Evolutionary conservation across 495 filamentous ascomycete species (phyloP).

Genomic region (Collariella sp.): DNA sequence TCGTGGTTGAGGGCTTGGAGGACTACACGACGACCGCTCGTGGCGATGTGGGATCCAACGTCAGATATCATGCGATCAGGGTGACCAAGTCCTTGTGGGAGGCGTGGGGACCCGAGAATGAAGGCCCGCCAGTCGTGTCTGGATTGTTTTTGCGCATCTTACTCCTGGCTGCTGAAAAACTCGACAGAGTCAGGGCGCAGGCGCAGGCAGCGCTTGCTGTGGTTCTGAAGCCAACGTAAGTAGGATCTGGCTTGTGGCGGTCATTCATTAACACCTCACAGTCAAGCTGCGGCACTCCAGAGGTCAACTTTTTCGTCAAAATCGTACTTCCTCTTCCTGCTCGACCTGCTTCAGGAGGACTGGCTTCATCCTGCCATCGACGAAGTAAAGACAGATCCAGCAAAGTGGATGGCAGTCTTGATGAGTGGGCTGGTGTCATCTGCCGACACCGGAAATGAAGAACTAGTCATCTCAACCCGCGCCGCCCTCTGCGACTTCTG

Average conservation of each 20-base stretch:
- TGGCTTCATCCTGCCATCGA: conserved; percentile 20
- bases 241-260: not conserved
- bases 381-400: conserved; percentile 11
- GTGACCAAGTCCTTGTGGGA: conserved; percentile 44
- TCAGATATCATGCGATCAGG: conserved; percentile 67
- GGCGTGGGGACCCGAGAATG: conserved; percentile 6
- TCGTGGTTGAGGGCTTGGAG: conserved; percentile 52
- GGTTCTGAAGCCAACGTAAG: conserved; percentile 28
- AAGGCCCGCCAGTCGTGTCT: conserved; percentile 13
- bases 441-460: conserved; percentile 75
- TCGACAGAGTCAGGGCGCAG: conserved; percentile 73
- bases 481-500: conserved; percentile 54
- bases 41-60: conserved; percentile 81
- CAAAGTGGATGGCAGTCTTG: conserved; percentile 40
- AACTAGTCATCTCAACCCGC: conserved; percentile 64
- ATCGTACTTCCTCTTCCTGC: conserved; percentile 43
- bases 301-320: conserved; percentile 40
- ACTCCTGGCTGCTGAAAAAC: conserved; percentile 72
- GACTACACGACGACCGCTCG: conserved; percentile 83
- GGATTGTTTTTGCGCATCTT: conserved; percentile 43
- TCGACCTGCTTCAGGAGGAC: conserved; percentile 32
- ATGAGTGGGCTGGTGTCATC: conserved; percentile 73
- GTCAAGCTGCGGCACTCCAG: conserved; percentile 20
- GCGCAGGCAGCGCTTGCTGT: conserved; percentile 46
- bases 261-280: conserved; percentile 14